phyloP scores from a whole-genome alignment of 1,284 basidiomycete species.

The Ustilago bromivora region DNA sequence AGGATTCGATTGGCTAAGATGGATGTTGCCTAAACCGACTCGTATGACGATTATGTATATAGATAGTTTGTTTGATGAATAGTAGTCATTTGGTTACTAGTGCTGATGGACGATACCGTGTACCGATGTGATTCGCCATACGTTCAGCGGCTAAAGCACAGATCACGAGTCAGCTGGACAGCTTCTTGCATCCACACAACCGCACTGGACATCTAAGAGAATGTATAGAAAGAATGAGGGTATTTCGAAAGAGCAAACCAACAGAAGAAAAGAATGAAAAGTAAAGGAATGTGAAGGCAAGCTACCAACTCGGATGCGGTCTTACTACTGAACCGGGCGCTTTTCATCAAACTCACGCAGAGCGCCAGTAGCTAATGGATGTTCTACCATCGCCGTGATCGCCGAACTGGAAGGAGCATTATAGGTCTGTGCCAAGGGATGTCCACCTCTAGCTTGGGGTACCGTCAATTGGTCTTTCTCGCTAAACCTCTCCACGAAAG shows the following conservation, averaged over 20 bases:
- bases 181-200: too few species aligned
- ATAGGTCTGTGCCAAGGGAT: neutral
- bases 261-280: too few species aligned
- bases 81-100: neutral
- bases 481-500: conserved; percentile 15
- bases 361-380: too few species aligned
- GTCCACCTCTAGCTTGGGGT: neutral
- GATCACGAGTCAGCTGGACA: too few species aligned
- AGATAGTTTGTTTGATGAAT: neutral
- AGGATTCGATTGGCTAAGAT: conserved; percentile 64
- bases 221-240: neutral
- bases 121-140: too few species aligned
- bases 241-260: neutral
- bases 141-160: too few species aligned
- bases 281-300: too few species aligned
- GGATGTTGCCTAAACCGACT: neutral
- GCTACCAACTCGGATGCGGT: too few species aligned
- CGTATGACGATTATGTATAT: neutral
- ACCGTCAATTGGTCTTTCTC: conserved; percentile 27
- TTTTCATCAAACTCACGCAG: conserved; percentile 1
- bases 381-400: too few species aligned
- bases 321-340: neutral
- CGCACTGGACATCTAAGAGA: too few species aligned
- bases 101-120: too few species aligned
- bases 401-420: neutral